Evolutionary conservation across 352 stramenopile species (phyloP).

Genomic region (Phytopythium oedochilum): DNA sequence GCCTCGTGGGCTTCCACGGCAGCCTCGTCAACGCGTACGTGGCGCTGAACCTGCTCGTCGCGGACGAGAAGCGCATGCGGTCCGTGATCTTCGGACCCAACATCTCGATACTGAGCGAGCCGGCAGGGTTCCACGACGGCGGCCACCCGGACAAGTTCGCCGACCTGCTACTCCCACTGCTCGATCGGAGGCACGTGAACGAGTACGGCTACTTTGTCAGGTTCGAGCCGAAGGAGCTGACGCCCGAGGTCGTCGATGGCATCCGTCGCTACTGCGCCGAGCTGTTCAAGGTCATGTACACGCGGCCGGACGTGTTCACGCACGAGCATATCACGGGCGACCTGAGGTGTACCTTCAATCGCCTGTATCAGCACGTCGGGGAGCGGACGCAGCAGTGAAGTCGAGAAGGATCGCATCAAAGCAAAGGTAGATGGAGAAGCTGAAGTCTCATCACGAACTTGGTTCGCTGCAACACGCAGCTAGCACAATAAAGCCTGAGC

Average conservation of each 20-base stretch:
- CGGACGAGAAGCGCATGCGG: not conserved
- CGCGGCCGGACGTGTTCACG: not conserved
- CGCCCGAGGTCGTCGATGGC: not conserved
- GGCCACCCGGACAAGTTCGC: not conserved
- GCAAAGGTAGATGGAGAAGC: too few species aligned
- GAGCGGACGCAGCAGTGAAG: not conserved
- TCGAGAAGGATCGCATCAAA: too few species aligned
- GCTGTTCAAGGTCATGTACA: slow-evolving; percentile 3
- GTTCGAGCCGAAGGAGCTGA: not conserved
- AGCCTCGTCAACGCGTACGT: not conserved
- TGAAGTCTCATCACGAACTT: too few species aligned
- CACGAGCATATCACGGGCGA: not conserved
- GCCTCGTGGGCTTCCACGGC: not conserved
- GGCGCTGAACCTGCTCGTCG: slow-evolving; percentile 1
- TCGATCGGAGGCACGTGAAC: not conserved
- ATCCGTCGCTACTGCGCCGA: slow-evolving; percentile 1
- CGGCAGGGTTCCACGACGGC: not conserved
- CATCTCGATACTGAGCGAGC: not conserved
- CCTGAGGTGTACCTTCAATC: not conserved
- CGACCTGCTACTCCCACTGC: not conserved
- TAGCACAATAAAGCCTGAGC: too few species aligned
- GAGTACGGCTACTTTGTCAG: not conserved
- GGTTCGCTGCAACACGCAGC: too few species aligned
- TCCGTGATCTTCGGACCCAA: not conserved
- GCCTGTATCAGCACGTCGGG: not conserved